Evolutionary conservation across 805 yeast genomes (phyloP).

Genomic region (Saccharomycopsis fermentans): DNA sequence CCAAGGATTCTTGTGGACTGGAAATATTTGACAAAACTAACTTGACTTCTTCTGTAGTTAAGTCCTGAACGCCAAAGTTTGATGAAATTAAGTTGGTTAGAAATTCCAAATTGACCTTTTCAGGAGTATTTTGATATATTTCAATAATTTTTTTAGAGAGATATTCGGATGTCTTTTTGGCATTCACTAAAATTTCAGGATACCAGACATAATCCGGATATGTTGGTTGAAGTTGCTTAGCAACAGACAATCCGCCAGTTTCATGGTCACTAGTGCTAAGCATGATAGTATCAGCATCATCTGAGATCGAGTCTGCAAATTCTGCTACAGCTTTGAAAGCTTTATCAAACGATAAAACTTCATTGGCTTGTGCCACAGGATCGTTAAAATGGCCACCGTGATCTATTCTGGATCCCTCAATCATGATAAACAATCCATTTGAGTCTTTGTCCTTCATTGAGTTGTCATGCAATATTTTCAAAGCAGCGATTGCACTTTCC

Average conservation of each 20-base stretch:
- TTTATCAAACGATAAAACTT: slow-evolving; percentile 77
- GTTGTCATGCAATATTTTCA: slow-evolving; percentile 56
- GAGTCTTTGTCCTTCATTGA: slow-evolving; percentile 49
- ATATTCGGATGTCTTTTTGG: slow-evolving; percentile 70
- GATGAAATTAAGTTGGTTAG: slow-evolving; percentile 46
- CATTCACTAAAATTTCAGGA: slow-evolving; percentile 64
- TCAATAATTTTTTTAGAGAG: slow-evolving; percentile 37
- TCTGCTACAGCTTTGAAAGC: slow-evolving; percentile 68
- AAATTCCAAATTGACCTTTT: slow-evolving; percentile 28
- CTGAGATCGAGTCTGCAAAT: slow-evolving; percentile 41
- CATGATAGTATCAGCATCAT: slow-evolving; percentile 68
- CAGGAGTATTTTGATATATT: slow-evolving; percentile 24
- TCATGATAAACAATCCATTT: slow-evolving; percentile 73
- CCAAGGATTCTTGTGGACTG: slow-evolving; percentile 38
- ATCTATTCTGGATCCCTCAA: slow-evolving; percentile 91
- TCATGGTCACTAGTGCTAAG: slow-evolving; percentile 90
- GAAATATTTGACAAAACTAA: slow-evolving; percentile 29
- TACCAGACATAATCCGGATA: slow-evolving; percentile 88
- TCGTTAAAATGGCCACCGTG: slow-evolving; percentile 94
- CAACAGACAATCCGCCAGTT: slow-evolving; percentile 88
- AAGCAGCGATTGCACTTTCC: slow-evolving; percentile 68
- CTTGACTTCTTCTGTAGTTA: slow-evolving; percentile 43
- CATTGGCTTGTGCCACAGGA: slow-evolving; percentile 89
- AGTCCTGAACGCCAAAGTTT: slow-evolving; percentile 60
- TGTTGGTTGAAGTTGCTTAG: slow-evolving; percentile 55